These are phyloP conservation scores for Vicia faba DNA, from an alignment of 306 rosid species.

Conservation along the genomic window DNA sequence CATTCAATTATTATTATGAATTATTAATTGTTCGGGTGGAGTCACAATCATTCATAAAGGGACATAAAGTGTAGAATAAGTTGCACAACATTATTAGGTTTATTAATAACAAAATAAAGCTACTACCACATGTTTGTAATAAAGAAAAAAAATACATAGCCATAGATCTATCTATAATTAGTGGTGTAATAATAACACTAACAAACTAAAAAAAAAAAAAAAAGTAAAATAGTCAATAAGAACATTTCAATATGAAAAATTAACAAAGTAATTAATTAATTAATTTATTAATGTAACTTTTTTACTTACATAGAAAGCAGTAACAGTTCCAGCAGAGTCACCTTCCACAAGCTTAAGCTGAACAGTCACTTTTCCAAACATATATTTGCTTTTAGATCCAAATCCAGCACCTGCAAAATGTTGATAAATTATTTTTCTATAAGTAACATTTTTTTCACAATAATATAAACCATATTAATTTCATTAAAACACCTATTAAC, in stretches of 20 bases:
- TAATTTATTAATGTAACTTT: no score
- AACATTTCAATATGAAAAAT: no score
- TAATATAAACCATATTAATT: neutral
- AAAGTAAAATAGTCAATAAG: no score
- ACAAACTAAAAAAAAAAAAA: no score
- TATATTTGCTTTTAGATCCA: slow-evolving; percentile 69
- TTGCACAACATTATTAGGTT: neutral
- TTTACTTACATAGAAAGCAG: slow-evolving; percentile 82
- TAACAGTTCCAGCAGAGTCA: slow-evolving; percentile 95
- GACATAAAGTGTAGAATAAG: neutral
- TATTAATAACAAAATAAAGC: neutral
- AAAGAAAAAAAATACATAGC: neutral
- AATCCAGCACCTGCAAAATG: slow-evolving; percentile 87
- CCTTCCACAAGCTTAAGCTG: slow-evolving; percentile 89
- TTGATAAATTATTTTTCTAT: neutral
- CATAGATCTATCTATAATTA: no score
- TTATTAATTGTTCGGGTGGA: neutral
- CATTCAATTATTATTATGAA: slow-evolving; percentile 2
- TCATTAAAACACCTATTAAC: neutral
- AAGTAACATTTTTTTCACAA: neutral
- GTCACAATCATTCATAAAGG: slow-evolving; percentile 8
- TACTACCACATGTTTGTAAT: neutral
- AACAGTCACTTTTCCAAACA: slow-evolving; percentile 84
- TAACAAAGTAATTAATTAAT: no score
- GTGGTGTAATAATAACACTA: no score